Conservation (phyloP, 768 basidiomycete species). For the Holtermannia corniformis region DNA sequence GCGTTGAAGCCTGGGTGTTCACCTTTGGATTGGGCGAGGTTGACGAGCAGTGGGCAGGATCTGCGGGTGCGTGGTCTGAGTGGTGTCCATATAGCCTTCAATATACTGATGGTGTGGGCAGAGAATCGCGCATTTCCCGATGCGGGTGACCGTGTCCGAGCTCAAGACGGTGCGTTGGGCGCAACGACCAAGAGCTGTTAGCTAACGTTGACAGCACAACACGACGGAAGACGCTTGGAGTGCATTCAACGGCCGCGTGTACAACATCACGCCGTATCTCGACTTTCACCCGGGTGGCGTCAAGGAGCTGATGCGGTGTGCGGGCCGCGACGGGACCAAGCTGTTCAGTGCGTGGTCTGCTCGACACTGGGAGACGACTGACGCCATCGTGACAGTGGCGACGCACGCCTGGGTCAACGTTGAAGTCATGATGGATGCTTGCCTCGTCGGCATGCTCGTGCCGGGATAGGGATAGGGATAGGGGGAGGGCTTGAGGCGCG, state of each 20-base stretch:
- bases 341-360: slow-evolving; percentile 65
- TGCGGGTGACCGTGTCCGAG: slow-evolving; percentile 24
- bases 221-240: slow-evolving; percentile 86
- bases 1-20: slow-evolving; percentile 84
- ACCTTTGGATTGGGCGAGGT: slow-evolving; percentile 83
- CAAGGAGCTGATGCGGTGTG: slow-evolving; percentile 86
- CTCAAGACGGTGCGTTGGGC: slow-evolving; percentile 44
- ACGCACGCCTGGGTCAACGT: slow-evolving; percentile 96
- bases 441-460: slow-evolving; percentile 82
- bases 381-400: slow-evolving; percentile 48
- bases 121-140: neutral
- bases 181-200: slow-evolving; percentile 56
- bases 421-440: slow-evolving; percentile 92
- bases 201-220: slow-evolving; percentile 68
- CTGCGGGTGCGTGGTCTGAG: slow-evolving; percentile 52
- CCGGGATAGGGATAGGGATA: slow-evolving; percentile 25
- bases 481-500: too few species aligned
- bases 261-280: slow-evolving; percentile 89
- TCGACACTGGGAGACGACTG: neutral
- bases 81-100: too few species aligned
- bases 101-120: neutral
- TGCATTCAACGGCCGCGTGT: slow-evolving; percentile 82
- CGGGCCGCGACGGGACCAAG: slow-evolving; percentile 88
- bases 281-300: slow-evolving; percentile 90
- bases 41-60: slow-evolving; percentile 72